phyloP scores from a whole-genome alignment of 176 grass and related monocot genomes.

The Bolboschoenus planiculmis region DNA sequence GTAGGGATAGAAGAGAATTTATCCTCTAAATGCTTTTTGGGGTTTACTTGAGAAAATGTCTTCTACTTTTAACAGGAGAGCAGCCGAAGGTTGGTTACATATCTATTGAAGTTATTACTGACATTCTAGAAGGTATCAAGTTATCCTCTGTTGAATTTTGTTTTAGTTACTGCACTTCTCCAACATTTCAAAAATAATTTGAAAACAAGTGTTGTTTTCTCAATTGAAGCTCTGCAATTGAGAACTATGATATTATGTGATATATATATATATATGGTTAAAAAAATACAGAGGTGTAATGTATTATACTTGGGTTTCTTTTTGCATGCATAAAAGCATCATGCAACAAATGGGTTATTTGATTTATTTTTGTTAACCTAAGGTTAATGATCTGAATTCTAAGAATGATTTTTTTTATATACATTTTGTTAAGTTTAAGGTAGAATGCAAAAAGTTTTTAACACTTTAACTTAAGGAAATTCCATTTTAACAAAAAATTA shows the following conservation, averaged over 20 bases:
- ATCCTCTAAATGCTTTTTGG: neutral
- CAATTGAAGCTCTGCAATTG: neutral
- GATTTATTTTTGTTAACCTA: neutral
- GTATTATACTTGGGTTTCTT: neutral
- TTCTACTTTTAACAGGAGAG: conserved; percentile 33
- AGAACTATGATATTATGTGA: neutral
- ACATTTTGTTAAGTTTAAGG: neutral
- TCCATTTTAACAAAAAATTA: neutral
- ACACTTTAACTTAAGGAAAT: neutral
- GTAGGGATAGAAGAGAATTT: neutral
- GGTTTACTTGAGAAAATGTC: neutral
- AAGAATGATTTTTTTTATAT: neutral
- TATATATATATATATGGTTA: neutral
- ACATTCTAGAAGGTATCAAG: conserved; percentile 76
- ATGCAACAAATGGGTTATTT: neutral
- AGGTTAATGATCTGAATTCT: neutral
- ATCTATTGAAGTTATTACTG: conserved; percentile 76
- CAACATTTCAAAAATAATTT: neutral
- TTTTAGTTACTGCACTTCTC: neutral
- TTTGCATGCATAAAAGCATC: neutral
- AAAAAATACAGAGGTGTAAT: neutral
- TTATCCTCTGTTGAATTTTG: neutral
- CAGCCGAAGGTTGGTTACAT: conserved; percentile 75
- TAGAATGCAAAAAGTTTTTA: neutral
- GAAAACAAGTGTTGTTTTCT: neutral